These are phyloP conservation scores for Globomyces sp. DNA, from an alignment of 371 early-diverging fungal genomes.

Conservation along the genomic window DNA sequence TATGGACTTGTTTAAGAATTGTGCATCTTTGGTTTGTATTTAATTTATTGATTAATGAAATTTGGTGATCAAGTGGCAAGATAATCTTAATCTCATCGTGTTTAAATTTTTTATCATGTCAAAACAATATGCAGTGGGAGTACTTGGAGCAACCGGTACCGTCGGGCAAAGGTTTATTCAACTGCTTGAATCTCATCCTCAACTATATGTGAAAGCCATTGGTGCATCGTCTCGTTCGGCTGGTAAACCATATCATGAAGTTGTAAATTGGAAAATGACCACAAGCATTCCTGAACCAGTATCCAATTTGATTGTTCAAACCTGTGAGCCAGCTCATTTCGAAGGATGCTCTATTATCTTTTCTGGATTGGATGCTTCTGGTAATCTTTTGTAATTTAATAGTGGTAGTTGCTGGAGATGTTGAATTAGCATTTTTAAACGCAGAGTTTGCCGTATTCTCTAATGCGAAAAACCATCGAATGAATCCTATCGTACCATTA, in stretches of 20 bases:
- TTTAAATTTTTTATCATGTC: conserved; percentile 7
- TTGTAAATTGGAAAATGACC: conserved; percentile 85
- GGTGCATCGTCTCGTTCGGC: conserved; percentile 93
- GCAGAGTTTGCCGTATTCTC: conserved; percentile 87
- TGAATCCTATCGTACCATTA: conserved; percentile 83
- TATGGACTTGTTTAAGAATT: no score
- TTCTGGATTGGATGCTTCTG: conserved; percentile 85
- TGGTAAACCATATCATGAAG: conserved; percentile 76
- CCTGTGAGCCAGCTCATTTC: conserved; percentile 80
- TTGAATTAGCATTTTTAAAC: conserved; percentile 71
- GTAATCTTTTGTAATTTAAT: no score
- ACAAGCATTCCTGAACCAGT: conserved; percentile 69
- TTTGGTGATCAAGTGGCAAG: no score
- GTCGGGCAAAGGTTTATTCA: conserved; percentile 97
- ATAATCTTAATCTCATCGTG: not conserved
- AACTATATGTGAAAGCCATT: conserved; percentile 79
- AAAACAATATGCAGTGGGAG: conserved; percentile 63
- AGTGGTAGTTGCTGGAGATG: conserved; percentile 78
- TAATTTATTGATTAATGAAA: no score
- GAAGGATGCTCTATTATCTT: conserved; percentile 84
- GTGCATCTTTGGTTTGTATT: no score
- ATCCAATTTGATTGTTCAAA: conserved; percentile 58
- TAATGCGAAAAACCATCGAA: conserved; percentile 94
- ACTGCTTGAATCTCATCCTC: conserved; percentile 81
- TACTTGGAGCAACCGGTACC: conserved; percentile 97